A percentile compares a stretch with the other conserved stretches of the same genome.
Conservation (phyloP, 2,329 filamentous ascomycete genomes). For the Fusarium clavum region DNA sequence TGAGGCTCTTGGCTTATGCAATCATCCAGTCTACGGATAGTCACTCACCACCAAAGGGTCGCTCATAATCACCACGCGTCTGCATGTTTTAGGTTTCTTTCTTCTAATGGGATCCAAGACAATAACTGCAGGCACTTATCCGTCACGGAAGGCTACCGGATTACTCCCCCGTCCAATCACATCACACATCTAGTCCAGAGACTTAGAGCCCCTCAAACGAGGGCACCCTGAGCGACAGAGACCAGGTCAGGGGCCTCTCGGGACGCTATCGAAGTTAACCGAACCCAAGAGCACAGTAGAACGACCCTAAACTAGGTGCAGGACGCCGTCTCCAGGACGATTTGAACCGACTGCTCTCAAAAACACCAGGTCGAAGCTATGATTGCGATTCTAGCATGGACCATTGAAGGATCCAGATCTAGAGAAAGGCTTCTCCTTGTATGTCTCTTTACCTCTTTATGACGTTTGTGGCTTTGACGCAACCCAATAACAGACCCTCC, state of each 20-base stretch:
- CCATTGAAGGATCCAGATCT: neutral
- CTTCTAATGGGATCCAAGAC: conserved; percentile 11
- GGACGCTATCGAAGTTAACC: conserved; percentile 27
- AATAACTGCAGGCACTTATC: conserved; percentile 28
- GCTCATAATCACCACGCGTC: neutral
- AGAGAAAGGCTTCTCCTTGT: neutral
- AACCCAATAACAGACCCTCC: neutral
- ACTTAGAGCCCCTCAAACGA: conserved; percentile 7
- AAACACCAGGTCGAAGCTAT: neutral
- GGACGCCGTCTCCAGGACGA: conserved; percentile 16
- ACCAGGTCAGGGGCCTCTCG: conserved; percentile 19
- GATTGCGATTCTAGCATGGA: neutral
- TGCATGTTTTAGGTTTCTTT: conserved; percentile 7
- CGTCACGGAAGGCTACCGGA: conserved; percentile 25
- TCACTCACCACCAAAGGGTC: neutral
- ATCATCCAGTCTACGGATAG: neutral
- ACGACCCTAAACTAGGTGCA: neutral
- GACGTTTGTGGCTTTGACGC: conserved; percentile 23
- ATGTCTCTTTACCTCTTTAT: neutral
- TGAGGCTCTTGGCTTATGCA: conserved; percentile 5
- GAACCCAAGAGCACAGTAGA: neutral
- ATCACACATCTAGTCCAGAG: neutral
- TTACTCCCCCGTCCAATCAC: conserved; percentile 28
- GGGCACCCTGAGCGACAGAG: conserved; percentile 20
- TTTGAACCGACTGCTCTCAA: neutral